These are phyloP conservation scores for Scenedesmus sp. DNA, from an alignment of 163 green algal species.

Conservation along the genomic window DNA sequence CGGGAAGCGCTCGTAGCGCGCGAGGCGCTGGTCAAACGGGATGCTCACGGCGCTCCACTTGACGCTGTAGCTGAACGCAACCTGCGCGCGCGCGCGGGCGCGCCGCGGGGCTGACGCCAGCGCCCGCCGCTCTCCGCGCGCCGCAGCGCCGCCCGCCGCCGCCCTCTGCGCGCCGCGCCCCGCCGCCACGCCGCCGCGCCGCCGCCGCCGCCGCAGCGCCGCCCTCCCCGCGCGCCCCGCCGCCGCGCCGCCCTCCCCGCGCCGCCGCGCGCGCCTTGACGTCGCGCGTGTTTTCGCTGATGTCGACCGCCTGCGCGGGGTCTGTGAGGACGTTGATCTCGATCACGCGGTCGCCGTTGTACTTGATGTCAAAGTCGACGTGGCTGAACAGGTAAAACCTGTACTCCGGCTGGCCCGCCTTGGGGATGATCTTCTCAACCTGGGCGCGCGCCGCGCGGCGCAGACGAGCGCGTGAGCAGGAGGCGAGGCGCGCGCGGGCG, in stretches of 20 bases:
- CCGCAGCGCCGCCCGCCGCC: no score
- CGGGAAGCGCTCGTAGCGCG: slow-evolving; percentile 84
- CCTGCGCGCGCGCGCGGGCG: slow-evolving; percentile 23
- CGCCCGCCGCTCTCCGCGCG: no score
- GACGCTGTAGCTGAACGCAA: slow-evolving; percentile 85
- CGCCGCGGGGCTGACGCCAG: no score
- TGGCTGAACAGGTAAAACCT: slow-evolving; percentile 82
- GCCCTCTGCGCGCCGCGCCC: no score
- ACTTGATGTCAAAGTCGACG: slow-evolving; percentile 86
- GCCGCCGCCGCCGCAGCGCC: no score
- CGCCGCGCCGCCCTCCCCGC: no score
- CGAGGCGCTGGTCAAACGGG: slow-evolving; percentile 74
- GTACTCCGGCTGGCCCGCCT: slow-evolving; percentile 32
- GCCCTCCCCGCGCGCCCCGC: no score
- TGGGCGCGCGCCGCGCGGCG: not conserved
- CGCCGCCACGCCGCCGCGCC: no score
- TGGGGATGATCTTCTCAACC: slow-evolving; percentile 48
- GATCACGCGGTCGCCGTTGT: slow-evolving; percentile 78
- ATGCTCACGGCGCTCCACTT: slow-evolving; percentile 77
- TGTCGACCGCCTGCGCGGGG: slow-evolving; percentile 66
- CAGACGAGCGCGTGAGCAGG: no score
- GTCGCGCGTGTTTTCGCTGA: slow-evolving; percentile 54
- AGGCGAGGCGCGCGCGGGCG: no score
- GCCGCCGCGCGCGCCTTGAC: slow-evolving; percentile 42
- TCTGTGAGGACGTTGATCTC: slow-evolving; percentile 84